Evolutionary conservation across 352 stramenopile species (phyloP).

Genomic region (Phytophthora hybrid): DNA sequence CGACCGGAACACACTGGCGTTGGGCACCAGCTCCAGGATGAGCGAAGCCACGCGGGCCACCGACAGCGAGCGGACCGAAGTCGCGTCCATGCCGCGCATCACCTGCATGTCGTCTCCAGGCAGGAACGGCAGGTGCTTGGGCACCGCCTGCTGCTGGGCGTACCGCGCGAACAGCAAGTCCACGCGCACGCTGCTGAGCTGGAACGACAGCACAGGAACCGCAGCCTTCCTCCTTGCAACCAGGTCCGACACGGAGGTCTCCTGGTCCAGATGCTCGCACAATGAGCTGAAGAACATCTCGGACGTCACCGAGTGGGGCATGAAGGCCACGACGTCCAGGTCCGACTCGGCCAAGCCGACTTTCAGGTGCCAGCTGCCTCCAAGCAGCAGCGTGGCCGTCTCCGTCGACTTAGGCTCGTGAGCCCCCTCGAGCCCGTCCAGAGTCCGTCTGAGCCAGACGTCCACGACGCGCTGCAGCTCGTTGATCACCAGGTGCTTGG

Average conservation of each 20-base stretch:
- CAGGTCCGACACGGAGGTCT: constrained; percentile 61
- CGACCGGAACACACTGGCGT: constrained; percentile 72
- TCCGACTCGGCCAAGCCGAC: constrained; percentile 80
- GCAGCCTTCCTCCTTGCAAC: constrained; percentile 79
- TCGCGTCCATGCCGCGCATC: constrained; percentile 75
- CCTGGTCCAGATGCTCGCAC: constrained; percentile 52
- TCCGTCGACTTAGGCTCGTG: constrained; percentile 23
- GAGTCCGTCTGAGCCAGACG: constrained; percentile 66
- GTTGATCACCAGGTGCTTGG: constrained; percentile 82
- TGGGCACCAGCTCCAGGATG: constrained; percentile 84
- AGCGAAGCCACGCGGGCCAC: constrained; percentile 82
- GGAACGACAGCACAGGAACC: constrained; percentile 79
- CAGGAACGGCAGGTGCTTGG: constrained; percentile 75
- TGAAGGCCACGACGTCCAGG: constrained; percentile 80
- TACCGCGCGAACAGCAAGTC: constrained; percentile 85
- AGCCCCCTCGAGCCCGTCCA: constrained; percentile 40
- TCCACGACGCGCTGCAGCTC: constrained; percentile 80
- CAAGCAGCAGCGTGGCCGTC: constrained; percentile 73
- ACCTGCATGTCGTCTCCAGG: constrained; percentile 73
- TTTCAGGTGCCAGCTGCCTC: constrained; percentile 86
- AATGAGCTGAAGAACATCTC: constrained; percentile 79
- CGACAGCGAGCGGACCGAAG: constrained; percentile 80
- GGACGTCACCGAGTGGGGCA: constrained; percentile 67
- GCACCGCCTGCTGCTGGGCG: constrained; percentile 62
- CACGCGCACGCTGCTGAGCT: constrained; percentile 71